Conservation (phyloP, 257 asterid genomes). For the Solanum pinnatisectum region DNA sequence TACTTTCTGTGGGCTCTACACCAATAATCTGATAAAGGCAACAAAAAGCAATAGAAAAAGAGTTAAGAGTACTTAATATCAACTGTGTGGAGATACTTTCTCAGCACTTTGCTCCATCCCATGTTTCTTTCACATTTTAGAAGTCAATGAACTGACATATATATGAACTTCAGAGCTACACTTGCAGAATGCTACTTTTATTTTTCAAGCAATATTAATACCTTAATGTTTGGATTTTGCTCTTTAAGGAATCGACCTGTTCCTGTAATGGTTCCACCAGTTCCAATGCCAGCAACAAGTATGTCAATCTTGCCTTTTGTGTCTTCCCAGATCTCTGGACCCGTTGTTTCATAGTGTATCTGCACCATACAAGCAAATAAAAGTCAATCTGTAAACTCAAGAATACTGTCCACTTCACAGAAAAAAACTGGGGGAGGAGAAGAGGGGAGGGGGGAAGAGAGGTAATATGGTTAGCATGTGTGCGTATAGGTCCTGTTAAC, state of each 20-base stretch:
- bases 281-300: conserved; percentile 95
- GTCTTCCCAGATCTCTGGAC: conserved; percentile 99
- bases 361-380: conserved; percentile 11
- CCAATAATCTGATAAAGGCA: conserved; percentile 62
- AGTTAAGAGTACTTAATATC: background rate
- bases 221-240: conserved; percentile 70
- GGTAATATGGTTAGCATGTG: background rate
- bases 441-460: background rate
- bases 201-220: conserved; percentile 6
- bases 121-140: background rate
- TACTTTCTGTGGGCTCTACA: conserved; percentile 92
- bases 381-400: background rate
- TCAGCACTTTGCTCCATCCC: background rate
- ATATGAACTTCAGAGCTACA: background rate
- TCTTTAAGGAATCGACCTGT: conserved; percentile 82
- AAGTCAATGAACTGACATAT: background rate
- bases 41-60: conserved; percentile 3
- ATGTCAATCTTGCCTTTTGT: conserved; percentile 92
- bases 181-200: background rate
- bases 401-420: background rate
- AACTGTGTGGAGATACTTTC: background rate
- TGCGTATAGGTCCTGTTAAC: background rate
- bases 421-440: background rate
- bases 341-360: conserved; percentile 96
- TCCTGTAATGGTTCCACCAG: conserved; percentile 95